A percentile compares a stretch with the other conserved stretches of the same genome.
Conservation (phyloP, 2,329 filamentous ascomycete genomes). For the Nemania serpens region DNA sequence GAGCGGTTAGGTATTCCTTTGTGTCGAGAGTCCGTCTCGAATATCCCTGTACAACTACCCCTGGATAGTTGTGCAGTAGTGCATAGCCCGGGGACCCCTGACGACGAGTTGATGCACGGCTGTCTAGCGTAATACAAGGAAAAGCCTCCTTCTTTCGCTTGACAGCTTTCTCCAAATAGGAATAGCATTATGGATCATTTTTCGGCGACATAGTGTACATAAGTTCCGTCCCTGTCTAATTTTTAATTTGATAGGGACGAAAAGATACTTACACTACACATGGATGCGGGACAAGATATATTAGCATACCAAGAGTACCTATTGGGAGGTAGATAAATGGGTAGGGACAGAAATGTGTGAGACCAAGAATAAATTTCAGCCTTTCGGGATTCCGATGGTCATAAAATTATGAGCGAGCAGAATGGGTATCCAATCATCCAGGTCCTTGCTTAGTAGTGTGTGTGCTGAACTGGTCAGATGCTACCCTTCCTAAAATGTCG, state of each 20-base stretch:
- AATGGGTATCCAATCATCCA: slow-evolving; percentile 19
- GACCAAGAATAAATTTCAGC: background rate
- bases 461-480: background rate
- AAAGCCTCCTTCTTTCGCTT: slow-evolving; percentile 31
- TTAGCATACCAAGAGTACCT: background rate
- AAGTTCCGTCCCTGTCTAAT: too few relatives aligned
- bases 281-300: background rate
- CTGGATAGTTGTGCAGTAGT: slow-evolving; percentile 17
- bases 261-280: background rate
- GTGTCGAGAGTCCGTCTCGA: slow-evolving; percentile 50
- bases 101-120: slow-evolving; percentile 36
- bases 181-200: slow-evolving; percentile 21
- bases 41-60: slow-evolving; percentile 34
- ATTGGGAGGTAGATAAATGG: background rate
- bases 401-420: slow-evolving; percentile 1
- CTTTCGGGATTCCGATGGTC: slow-evolving; percentile 2
- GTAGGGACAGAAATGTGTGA: slow-evolving; percentile 9
- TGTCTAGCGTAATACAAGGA: slow-evolving; percentile 27
- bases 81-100: slow-evolving; percentile 24
- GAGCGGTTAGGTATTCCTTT: slow-evolving; percentile 34
- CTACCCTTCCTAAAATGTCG: background rate
- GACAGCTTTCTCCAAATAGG: slow-evolving; percentile 29
- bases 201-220: background rate
- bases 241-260: too few relatives aligned
- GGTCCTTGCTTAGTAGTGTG: slow-evolving; percentile 20